Conservation (phyloP, 495 filamentous ascomycete genomes). For the Cudoniella acicularis region DNA sequence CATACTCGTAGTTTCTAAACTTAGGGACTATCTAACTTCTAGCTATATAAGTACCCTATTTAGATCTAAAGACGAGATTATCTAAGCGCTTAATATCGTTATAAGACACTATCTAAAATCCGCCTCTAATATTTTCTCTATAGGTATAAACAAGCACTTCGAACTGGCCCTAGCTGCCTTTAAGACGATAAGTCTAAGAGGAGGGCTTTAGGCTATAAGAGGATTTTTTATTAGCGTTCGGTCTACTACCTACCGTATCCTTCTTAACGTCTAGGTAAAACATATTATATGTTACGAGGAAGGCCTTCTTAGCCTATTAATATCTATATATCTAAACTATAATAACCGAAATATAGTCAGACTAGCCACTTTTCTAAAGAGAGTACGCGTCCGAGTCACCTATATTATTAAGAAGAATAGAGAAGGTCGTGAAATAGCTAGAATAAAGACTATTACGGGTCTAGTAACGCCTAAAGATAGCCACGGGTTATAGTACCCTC, state of each 20-base stretch:
- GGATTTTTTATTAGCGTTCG: conserved; percentile 66
- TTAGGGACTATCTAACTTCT: conserved; percentile 49
- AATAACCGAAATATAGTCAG: conserved; percentile 2
- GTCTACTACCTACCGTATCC: conserved; percentile 54
- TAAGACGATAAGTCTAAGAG: background rate
- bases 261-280: conserved; percentile 53
- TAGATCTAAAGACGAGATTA: background rate
- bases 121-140: background rate
- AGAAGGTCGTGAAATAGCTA: background rate
- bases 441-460: background rate
- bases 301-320: conserved; percentile 4
- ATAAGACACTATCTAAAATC: conserved; percentile 1
- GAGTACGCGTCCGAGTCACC: conserved; percentile 1
- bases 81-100: conserved; percentile 1
- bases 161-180: background rate
- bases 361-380: conserved; percentile 1
- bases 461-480: background rate
- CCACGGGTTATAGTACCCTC: background rate
- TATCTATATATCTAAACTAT: background rate
- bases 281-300: conserved; percentile 38
- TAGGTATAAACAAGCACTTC: conserved; percentile 2
- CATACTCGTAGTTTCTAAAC: conserved; percentile 38
- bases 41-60: conserved; percentile 10
- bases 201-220: conserved; percentile 23
- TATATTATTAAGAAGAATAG: background rate